Evolutionary conservation across 129 eudicot genomes (phyloP).

Genomic region (Artemisia tridentata): DNA sequence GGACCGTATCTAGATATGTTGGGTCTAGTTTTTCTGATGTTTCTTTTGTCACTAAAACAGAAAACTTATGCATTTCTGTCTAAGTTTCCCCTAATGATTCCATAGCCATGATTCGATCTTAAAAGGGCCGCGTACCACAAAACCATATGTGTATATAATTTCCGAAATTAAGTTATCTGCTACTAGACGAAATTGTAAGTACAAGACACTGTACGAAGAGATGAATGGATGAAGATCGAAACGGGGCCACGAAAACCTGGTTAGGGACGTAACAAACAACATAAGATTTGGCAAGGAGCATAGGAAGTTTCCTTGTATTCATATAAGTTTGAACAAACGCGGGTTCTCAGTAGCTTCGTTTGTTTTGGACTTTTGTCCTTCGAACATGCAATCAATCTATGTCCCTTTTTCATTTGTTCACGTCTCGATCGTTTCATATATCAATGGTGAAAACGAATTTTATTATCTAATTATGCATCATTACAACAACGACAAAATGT

Average conservation of each 20-base stretch:
- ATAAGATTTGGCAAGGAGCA: slow-evolving; percentile 20
- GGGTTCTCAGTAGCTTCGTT: slow-evolving; percentile 44
- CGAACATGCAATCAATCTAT: slow-evolving; percentile 24
- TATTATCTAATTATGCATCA: neutral
- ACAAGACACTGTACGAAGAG: neutral
- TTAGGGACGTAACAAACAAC: slow-evolving; percentile 23
- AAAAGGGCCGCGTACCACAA: no score
- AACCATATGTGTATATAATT: no score
- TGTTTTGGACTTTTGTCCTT: slow-evolving; percentile 34
- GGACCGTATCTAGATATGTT: no score
- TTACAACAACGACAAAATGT: neutral
- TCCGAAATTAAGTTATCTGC: no score
- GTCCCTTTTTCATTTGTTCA: slow-evolving; percentile 33
- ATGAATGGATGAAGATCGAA: neutral
- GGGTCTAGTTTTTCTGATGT: no score
- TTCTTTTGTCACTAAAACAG: no score
- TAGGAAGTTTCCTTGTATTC: slow-evolving; percentile 29
- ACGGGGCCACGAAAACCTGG: slow-evolving; percentile 16
- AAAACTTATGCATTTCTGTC: no score
- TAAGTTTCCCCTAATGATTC: no score
- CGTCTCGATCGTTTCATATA: slow-evolving; percentile 3
- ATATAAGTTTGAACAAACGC: slow-evolving; percentile 36
- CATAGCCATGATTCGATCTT: no score
- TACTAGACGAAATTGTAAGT: neutral
- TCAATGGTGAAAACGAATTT: neutral